phyloP scores from a whole-genome alignment of 495 filamentous ascomycete species.

The Corynascus novoguineensis region DNA sequence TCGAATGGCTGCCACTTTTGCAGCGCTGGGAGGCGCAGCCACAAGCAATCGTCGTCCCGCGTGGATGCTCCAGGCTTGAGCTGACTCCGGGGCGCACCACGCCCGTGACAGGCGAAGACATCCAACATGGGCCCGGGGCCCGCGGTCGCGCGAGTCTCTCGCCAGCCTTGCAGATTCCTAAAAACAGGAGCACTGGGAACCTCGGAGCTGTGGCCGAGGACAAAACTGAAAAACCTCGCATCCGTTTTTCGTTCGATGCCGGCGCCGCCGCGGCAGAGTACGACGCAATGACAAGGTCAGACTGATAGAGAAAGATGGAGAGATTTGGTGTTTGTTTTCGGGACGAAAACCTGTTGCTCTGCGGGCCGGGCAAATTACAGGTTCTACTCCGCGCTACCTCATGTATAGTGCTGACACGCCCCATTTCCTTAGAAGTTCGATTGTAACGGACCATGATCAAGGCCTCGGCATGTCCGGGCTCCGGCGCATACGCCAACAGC shows the following conservation, averaged over 20 bases:
- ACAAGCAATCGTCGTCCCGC: background rate
- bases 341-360: background rate
- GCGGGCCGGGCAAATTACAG: constrained; percentile 18
- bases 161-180: constrained; percentile 49
- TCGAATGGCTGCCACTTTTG: background rate
- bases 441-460: constrained; percentile 55
- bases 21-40: constrained; percentile 1
- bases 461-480: constrained; percentile 67
- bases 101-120: constrained; percentile 38
- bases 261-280: constrained; percentile 44
- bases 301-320: background rate
- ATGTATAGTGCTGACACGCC: constrained; percentile 26
- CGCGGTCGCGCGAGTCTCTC: constrained; percentile 30
- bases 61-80: constrained; percentile 10
- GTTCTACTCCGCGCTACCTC: background rate
- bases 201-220: constrained; percentile 45
- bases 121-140: constrained; percentile 35
- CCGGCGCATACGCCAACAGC: constrained; percentile 86
- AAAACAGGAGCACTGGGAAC: constrained; percentile 59
- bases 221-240: constrained; percentile 38
- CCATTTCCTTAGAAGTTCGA: constrained; percentile 36
- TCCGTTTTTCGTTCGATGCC: constrained; percentile 54
- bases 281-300: constrained; percentile 50
- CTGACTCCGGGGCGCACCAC: constrained; percentile 21
- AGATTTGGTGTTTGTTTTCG: background rate